Conservation (phyloP, 208 protist genomes). For the Leishmania aethiopica region DNA sequence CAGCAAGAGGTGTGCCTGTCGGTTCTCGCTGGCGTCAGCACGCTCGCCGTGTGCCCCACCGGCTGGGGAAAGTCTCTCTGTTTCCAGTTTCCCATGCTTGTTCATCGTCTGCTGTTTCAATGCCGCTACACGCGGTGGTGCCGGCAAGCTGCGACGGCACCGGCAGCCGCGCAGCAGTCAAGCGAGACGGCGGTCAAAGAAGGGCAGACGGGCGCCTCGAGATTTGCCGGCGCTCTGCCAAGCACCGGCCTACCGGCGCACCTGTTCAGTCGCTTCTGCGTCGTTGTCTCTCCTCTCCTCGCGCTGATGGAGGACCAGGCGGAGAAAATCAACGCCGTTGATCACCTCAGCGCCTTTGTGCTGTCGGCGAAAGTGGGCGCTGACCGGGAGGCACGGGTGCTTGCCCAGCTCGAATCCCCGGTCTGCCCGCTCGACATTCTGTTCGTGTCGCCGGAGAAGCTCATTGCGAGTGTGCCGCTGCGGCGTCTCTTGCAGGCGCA, state of each 20-base stretch:
- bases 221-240: not conserved
- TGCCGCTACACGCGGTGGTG: conserved; percentile 49
- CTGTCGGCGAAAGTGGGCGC: conserved; percentile 55
- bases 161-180: conserved; percentile 1
- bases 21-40: conserved; percentile 59
- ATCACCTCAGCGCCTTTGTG: conserved; percentile 48
- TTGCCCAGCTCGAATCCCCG: conserved; percentile 43
- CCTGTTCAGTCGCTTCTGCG: conserved; percentile 55
- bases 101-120: conserved; percentile 74
- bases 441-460: conserved; percentile 82
- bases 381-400: conserved; percentile 47
- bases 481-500: conserved; percentile 44
- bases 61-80: conserved; percentile 97
- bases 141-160: not conserved
- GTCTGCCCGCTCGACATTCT: conserved; percentile 77
- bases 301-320: conserved; percentile 97
- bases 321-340: conserved; percentile 40
- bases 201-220: not conserved
- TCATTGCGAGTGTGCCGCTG: conserved; percentile 57
- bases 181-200: not conserved
- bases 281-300: conserved; percentile 96
- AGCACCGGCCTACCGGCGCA: not conserved
- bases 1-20: conserved; percentile 83
- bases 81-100: conserved; percentile 95
- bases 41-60: conserved; percentile 94